Evolutionary conservation across 306 rosid genomes (phyloP).

Genomic region (Dalbergia cultrata): DNA sequence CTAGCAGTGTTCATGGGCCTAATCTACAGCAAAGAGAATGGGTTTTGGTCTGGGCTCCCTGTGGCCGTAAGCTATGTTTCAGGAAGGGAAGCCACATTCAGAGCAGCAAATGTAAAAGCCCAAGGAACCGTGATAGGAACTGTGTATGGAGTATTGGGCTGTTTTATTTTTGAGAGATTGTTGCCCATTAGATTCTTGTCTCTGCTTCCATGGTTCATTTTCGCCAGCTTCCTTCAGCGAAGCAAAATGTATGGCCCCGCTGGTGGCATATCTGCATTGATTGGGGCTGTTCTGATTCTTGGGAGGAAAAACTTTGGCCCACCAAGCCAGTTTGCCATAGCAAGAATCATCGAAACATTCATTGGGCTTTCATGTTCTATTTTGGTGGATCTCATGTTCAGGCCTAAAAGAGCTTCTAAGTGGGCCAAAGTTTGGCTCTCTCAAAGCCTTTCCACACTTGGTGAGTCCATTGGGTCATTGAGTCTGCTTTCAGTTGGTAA

Average conservation of each 20-base stretch:
- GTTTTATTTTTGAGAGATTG: conserved; percentile 59
- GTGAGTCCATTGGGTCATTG: conserved; percentile 54
- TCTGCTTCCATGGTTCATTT: conserved; percentile 78
- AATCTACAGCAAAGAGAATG: conserved; percentile 63
- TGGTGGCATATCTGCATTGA: conserved; percentile 72
- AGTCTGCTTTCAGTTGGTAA: conserved; percentile 32
- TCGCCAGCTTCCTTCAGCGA: conserved; percentile 71
- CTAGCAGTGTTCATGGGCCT: conserved; percentile 68
- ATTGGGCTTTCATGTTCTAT: conserved; percentile 67
- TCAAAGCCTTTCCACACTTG: conserved; percentile 49
- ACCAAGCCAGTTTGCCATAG: conserved; percentile 71
- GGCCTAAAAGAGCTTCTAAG: conserved; percentile 69
- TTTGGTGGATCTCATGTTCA: conserved; percentile 59
- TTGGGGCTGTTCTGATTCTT: conserved; percentile 69
- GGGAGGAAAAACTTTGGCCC: conserved; percentile 68
- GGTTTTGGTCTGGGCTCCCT: conserved; percentile 72
- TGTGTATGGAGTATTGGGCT: conserved; percentile 69
- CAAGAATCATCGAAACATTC: conserved; percentile 68
- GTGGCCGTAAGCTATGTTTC: conserved; percentile 68
- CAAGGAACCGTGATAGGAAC: conserved; percentile 79
- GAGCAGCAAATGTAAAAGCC: conserved; percentile 65
- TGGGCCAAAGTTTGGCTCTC: conserved; percentile 60
- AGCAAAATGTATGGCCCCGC: conserved; percentile 76
- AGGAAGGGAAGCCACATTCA: conserved; percentile 68
- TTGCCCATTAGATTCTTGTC: conserved; percentile 57